These are phyloP conservation scores for Spiraea crenata DNA, from an alignment of 331 rosid species.

Conservation along the genomic window DNA sequence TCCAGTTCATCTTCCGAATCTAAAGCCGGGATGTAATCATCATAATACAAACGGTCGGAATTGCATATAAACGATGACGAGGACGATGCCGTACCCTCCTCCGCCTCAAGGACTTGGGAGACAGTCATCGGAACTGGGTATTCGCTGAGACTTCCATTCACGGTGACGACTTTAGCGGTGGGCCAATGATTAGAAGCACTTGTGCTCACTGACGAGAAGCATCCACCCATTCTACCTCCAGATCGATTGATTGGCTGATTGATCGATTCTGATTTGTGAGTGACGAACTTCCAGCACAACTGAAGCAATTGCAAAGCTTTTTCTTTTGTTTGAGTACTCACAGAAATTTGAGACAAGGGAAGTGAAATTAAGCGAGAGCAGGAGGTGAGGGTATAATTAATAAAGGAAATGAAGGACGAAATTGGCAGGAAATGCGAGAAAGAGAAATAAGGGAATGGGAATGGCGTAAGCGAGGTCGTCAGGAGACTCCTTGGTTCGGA, in stretches of 20 bases:
- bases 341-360: background rate
- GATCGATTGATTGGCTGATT: background rate
- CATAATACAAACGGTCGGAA: slow-evolving; percentile 37
- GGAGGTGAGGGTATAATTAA: too few relatives aligned
- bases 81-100: background rate
- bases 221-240: slow-evolving; percentile 26
- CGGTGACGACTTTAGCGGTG: slow-evolving; percentile 33
- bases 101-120: slow-evolving; percentile 36
- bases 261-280: too few relatives aligned
- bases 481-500: background rate
- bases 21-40: slow-evolving; percentile 27
- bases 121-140: slow-evolving; percentile 36
- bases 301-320: too few relatives aligned
- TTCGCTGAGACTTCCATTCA: slow-evolving; percentile 28
- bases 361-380: background rate
- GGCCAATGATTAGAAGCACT: background rate
- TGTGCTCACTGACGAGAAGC: slow-evolving; percentile 11
- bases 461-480: background rate
- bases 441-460: background rate
- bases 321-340: too few relatives aligned
- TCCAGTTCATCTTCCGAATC: slow-evolving; percentile 22
- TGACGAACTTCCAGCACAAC: too few relatives aligned
- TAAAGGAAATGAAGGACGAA: background rate
- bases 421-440: background rate
- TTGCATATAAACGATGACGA: slow-evolving; percentile 34